phyloP scores from a whole-genome alignment of 1,284 basidiomycete genomes.

The Erythrobasidium hasegawianum region DNA sequence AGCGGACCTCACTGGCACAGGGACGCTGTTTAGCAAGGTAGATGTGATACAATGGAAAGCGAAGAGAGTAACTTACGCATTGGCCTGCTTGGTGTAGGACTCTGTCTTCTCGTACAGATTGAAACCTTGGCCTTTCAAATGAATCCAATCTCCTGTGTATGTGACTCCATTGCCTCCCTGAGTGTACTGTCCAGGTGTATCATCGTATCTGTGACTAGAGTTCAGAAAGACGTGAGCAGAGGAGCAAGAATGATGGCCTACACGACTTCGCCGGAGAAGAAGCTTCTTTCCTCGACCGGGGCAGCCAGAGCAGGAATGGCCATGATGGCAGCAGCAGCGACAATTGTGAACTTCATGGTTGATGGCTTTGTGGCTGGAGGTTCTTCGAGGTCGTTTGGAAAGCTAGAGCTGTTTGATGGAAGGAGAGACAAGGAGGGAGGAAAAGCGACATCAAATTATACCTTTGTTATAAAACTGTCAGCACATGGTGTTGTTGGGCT shows the following conservation, averaged over 20 bases:
- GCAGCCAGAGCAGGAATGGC: slow-evolving; percentile 1
- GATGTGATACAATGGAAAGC: too few relatives aligned
- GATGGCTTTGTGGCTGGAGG: too few relatives aligned
- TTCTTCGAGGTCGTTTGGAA: too few relatives aligned
- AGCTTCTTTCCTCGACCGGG: not conserved
- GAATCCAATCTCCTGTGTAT: not conserved
- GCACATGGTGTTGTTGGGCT: too few relatives aligned
- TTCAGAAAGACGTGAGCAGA: too few relatives aligned
- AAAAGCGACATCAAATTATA: too few relatives aligned
- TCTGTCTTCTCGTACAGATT: not conserved
- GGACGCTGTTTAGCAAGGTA: too few relatives aligned
- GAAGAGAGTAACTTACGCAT: not conserved
- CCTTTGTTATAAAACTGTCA: too few relatives aligned
- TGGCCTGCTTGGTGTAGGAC: not conserved
- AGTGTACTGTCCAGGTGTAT: not conserved
- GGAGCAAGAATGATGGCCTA: too few relatives aligned
- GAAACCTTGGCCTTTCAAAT: not conserved
- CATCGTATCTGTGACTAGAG: not conserved
- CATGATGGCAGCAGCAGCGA: not conserved
- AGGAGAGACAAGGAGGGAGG: too few relatives aligned
- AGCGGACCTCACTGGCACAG: slow-evolving; percentile 1
- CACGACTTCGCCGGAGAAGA: too few relatives aligned
- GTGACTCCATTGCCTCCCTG: not conserved
- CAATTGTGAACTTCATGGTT: not conserved
- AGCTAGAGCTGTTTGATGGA: too few relatives aligned